A percentile compares a stretch with the other conserved stretches of the same genome.
phyloP scores from a whole-genome alignment of 345 rosid species.

The Schrenkiella parvula region DNA sequence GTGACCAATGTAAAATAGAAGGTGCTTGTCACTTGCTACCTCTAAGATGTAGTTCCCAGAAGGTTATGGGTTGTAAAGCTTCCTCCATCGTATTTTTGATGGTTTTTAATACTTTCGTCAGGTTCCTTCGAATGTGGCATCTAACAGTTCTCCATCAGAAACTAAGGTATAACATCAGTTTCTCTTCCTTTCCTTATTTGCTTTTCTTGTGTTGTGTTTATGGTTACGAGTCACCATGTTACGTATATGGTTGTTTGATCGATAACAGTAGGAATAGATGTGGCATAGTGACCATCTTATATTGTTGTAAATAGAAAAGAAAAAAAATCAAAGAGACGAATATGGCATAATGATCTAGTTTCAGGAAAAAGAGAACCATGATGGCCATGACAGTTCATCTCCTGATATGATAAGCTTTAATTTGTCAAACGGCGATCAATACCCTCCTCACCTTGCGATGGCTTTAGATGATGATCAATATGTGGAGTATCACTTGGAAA shows the following conservation, averaged over 20 bases:
- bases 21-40: not conserved
- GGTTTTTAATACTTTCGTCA: constrained; percentile 24
- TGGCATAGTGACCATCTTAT: not conserved
- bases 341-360: constrained; percentile 25
- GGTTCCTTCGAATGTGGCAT: constrained; percentile 74
- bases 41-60: not conserved
- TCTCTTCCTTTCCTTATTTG: not conserved
- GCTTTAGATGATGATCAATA: constrained; percentile 56
- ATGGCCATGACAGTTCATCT: constrained; percentile 43
- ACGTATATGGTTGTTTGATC: not conserved
- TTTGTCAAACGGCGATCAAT: constrained; percentile 54
- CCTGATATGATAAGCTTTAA: constrained; percentile 79
- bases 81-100: not conserved
- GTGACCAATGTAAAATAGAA: not conserved
- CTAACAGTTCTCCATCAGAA: constrained; percentile 43
- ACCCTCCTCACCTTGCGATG: constrained; percentile 54
- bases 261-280: not conserved
- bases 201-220: not conserved
- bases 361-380: constrained; percentile 51
- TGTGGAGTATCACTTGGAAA: constrained; percentile 73
- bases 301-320: not conserved
- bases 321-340: not conserved
- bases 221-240: not conserved
- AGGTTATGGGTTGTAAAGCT: not conserved
- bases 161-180: constrained; percentile 44